Evolutionary conservation across 2,329 filamentous ascomycete genomes (phyloP).

Genomic region (Fusarium hainanense): DNA sequence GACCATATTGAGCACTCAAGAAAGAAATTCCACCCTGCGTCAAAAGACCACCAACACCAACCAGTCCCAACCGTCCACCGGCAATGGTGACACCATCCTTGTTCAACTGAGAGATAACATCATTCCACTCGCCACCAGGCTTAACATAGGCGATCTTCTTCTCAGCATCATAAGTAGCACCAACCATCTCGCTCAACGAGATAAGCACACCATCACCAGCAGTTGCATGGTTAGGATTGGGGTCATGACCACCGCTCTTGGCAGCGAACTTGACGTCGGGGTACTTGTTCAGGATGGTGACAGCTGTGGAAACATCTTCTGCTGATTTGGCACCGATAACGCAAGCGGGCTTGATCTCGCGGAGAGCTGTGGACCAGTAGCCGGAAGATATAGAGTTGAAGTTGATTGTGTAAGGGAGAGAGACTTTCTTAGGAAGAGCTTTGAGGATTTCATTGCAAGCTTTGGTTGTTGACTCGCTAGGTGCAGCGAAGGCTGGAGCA

Average conservation of each 20-base stretch:
- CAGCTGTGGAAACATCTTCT: conserved; percentile 4
- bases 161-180: conserved; percentile 4
- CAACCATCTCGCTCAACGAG: conserved; percentile 13
- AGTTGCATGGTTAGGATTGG: conserved; percentile 14
- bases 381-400: background rate
- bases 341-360: conserved; percentile 17
- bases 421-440: background rate
- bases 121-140: conserved; percentile 30
- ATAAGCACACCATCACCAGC: conserved; percentile 14
- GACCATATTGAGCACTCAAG: conserved; percentile 19
- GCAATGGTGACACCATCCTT: conserved; percentile 8
- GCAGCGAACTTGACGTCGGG: conserved; percentile 23
- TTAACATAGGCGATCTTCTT: conserved; percentile 24
- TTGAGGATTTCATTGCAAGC: conserved; percentile 23
- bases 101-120: conserved; percentile 4
- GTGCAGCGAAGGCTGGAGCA: conserved; percentile 18
- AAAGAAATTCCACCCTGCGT: conserved; percentile 22
- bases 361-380: conserved; percentile 14
- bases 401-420: background rate
- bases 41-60: conserved; percentile 22
- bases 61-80: conserved; percentile 16
- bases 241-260: conserved; percentile 24
- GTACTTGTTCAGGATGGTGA: conserved; percentile 23
- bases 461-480: background rate
- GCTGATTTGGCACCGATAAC: conserved; percentile 3